phyloP scores from a whole-genome alignment of 169 alveolate species.

The Cryptosporidium ubiquitum region DNA sequence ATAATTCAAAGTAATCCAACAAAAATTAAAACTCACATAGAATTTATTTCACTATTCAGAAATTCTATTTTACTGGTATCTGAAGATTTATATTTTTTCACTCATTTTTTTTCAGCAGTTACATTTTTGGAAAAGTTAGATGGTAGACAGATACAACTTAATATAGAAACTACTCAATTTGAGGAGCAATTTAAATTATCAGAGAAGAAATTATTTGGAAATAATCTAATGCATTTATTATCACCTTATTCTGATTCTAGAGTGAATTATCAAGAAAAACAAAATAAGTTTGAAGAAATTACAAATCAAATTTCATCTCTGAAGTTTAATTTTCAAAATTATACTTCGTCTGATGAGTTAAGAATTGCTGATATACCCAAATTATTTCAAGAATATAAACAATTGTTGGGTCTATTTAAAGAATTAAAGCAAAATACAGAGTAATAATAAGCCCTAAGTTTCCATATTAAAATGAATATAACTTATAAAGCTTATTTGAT shows the following conservation, averaged over 20 bases:
- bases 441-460: not conserved
- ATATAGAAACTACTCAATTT: constrained; percentile 24
- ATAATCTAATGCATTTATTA: constrained; percentile 5
- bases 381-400: constrained; percentile 30
- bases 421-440: not conserved
- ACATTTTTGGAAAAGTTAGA: constrained; percentile 67
- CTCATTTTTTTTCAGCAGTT: constrained; percentile 86
- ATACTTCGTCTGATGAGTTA: not conserved
- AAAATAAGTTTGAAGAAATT: constrained; percentile 21
- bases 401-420: not conserved
- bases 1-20: constrained; percentile 86
- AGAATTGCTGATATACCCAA: constrained; percentile 46
- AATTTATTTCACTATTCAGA: constrained; percentile 83
- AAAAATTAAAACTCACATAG: constrained; percentile 82
- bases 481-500: too few relatives aligned
- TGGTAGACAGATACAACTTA: constrained; percentile 58
- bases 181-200: constrained; percentile 30
- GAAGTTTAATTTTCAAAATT: not conserved
- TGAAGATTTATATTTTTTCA: constrained; percentile 87
- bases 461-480: too few relatives aligned
- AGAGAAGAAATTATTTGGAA: constrained; percentile 49
- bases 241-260: constrained; percentile 37
- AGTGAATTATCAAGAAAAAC: constrained; percentile 21
- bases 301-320: not conserved
- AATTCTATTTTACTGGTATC: constrained; percentile 83